Conservation (phyloP, 176 grass and related monocot species). For the Alloteropsis semialata region DNA sequence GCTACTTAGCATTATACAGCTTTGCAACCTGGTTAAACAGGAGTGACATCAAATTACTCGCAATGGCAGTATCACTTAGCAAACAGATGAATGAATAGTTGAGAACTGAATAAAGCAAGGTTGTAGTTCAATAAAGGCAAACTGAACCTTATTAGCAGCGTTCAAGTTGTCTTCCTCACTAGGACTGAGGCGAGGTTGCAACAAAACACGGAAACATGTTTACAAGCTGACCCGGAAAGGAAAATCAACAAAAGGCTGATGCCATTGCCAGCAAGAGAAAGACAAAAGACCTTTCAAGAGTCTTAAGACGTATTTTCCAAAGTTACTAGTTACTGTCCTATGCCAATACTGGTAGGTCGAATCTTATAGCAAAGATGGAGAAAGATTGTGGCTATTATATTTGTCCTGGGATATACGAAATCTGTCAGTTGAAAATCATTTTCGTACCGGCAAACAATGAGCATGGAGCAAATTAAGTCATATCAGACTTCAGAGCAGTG, state of each 20-base stretch:
- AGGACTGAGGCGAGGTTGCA: not conserved
- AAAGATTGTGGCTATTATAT: not conserved
- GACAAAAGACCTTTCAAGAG: not conserved
- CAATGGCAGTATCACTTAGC: not conserved
- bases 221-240: not conserved
- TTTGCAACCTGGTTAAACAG: conserved; percentile 51
- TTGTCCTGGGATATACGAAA: not conserved
- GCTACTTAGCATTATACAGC: not conserved
- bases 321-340: not conserved
- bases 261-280: not conserved
- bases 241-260: not conserved
- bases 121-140: not conserved
- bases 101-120: not conserved
- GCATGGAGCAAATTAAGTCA: not conserved
- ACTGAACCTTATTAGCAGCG: not conserved
- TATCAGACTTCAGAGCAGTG: no score
- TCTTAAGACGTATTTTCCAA: not conserved
- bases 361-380: not conserved
- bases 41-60: not conserved
- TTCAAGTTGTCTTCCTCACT: not conserved
- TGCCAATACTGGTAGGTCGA: not conserved
- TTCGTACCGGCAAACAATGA: not conserved
- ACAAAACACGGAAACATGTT: not conserved
- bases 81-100: not conserved
- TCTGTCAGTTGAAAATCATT: not conserved